A percentile compares a stretch with the other conserved stretches of the same genome.
Evolutionary conservation across 257 asterid species (phyloP).

Genomic region (Anisodus acutangulus): DNA sequence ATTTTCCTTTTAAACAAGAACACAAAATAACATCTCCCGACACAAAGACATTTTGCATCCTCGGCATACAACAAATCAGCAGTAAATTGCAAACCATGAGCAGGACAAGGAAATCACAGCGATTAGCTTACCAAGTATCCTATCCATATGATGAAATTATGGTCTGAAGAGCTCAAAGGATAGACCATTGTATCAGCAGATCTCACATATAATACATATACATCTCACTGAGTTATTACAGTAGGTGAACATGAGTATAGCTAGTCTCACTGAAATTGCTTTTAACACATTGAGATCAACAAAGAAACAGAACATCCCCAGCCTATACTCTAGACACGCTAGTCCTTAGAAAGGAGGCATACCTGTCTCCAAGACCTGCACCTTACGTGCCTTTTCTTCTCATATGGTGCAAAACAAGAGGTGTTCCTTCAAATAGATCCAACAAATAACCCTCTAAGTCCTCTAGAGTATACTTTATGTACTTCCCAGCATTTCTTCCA

Average conservation of each 20-base stretch:
- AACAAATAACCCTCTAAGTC: slow-evolving; percentile 82
- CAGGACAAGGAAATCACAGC: neutral
- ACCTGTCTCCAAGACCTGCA: slow-evolving; percentile 51
- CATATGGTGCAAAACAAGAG: slow-evolving; percentile 80
- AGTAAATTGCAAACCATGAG: slow-evolving; percentile 21
- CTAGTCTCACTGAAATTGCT: slow-evolving; percentile 13
- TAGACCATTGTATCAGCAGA: slow-evolving; percentile 15
- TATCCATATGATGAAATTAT: slow-evolving; percentile 17
- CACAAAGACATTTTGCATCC: neutral
- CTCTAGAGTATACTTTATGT: slow-evolving; percentile 79
- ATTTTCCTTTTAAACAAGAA: slow-evolving; percentile 10
- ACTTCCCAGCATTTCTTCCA: slow-evolving; percentile 81
- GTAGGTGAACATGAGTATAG: slow-evolving; percentile 24
- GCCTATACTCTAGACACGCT: slow-evolving; percentile 28
- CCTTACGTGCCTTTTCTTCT: slow-evolving; percentile 80
- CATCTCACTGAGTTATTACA: slow-evolving; percentile 27
- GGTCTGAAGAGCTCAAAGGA: slow-evolving; percentile 14
- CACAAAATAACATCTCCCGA: neutral
- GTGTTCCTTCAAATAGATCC: slow-evolving; percentile 93
- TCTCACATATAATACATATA: slow-evolving; percentile 29
- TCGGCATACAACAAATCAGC: slow-evolving; percentile 20
- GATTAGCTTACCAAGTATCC: slow-evolving; percentile 18
- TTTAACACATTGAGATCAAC: neutral
- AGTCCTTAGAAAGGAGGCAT: slow-evolving; percentile 45
- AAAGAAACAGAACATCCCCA: slow-evolving; percentile 21